Conservation (phyloP, 2,329 filamentous ascomycete species). For the Ophiobolus disseminans region DNA sequence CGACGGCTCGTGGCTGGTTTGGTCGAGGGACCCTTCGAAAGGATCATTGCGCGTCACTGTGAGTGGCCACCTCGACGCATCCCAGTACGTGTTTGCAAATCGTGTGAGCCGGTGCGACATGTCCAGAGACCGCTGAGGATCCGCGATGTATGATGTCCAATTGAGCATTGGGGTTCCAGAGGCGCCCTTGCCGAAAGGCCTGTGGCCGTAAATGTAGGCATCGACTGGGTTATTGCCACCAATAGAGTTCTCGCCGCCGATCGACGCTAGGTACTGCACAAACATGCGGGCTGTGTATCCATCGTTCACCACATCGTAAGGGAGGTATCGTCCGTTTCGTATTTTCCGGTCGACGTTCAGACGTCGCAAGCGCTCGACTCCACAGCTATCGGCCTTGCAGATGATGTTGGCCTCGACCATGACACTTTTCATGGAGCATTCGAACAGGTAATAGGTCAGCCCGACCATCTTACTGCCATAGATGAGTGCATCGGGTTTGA, state of each 20-base stretch:
- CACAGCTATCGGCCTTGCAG: constrained; percentile 2
- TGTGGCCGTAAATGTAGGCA: constrained; percentile 6
- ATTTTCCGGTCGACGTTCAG: background rate
- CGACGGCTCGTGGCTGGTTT: background rate
- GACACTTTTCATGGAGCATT: constrained; percentile 12
- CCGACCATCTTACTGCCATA: constrained; percentile 4
- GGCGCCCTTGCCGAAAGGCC: background rate
- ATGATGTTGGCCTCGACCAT: constrained; percentile 8
- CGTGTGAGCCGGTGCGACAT: constrained; percentile 7
- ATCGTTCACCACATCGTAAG: constrained; percentile 4
- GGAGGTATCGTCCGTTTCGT: background rate
- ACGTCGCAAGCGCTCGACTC: constrained; percentile 2
- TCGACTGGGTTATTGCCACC: constrained; percentile 5
- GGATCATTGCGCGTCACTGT: constrained; percentile 9
- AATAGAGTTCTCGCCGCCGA: background rate
- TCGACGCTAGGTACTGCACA: background rate
- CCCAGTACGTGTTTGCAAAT: constrained; percentile 8
- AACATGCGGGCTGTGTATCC: background rate
- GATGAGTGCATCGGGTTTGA: constrained; percentile 1
- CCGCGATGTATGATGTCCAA: constrained; percentile 3
- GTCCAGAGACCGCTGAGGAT: background rate
- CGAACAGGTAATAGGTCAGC: constrained; percentile 1
- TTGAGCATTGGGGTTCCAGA: background rate
- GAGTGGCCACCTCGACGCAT: constrained; percentile 7
- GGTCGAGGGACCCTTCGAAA: background rate